These are phyloP conservation scores for Zalerion maritima DNA, from an alignment of 495 filamentous ascomycete species.

Conservation along the genomic window DNA sequence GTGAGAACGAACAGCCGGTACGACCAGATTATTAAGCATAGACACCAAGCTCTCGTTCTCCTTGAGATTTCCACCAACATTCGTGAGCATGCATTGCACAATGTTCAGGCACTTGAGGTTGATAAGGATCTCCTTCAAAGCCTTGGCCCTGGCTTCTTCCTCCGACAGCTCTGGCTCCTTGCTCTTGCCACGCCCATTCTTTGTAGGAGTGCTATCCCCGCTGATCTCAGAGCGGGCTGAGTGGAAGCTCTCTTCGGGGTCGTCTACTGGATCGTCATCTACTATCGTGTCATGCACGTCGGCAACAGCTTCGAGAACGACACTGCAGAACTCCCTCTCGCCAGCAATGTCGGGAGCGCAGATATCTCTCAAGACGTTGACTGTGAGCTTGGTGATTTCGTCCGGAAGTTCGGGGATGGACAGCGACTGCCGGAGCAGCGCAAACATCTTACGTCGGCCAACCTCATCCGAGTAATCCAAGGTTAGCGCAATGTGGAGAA, in stretches of 20 bases:
- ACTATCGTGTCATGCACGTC: slow-evolving; percentile 88
- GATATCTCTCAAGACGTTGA: slow-evolving; percentile 67
- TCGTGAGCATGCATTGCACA: slow-evolving; percentile 91
- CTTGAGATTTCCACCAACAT: slow-evolving; percentile 72
- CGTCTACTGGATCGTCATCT: slow-evolving; percentile 37
- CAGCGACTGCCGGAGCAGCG: slow-evolving; percentile 68
- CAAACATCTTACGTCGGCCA: slow-evolving; percentile 87
- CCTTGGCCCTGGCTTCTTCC: slow-evolving; percentile 66
- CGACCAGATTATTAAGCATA: slow-evolving; percentile 92
- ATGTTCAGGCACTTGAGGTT: slow-evolving; percentile 98
- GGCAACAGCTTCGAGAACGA: slow-evolving; percentile 84
- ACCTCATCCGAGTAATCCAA: slow-evolving; percentile 93
- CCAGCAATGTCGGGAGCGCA: slow-evolving; percentile 64
- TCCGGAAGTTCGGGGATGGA: slow-evolving; percentile 80
- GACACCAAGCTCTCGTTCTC: slow-evolving; percentile 75
- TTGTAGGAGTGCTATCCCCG: slow-evolving; percentile 42
- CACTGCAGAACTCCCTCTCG: slow-evolving; percentile 84
- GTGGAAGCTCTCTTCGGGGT: slow-evolving; percentile 76
- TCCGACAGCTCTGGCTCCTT: slow-evolving; percentile 41
- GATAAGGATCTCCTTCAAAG: slow-evolving; percentile 78
- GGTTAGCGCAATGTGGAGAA: slow-evolving; percentile 81
- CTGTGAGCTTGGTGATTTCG: slow-evolving; percentile 74
- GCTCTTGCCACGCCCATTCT: slow-evolving; percentile 25
- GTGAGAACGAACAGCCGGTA: slow-evolving; percentile 84
- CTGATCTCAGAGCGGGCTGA: slow-evolving; percentile 77